Percentiles rank a stretch among this genome's conserved stretches.
phyloP scores from a whole-genome alignment of 345 rosid genomes.

The Dimocarpus longan region DNA sequence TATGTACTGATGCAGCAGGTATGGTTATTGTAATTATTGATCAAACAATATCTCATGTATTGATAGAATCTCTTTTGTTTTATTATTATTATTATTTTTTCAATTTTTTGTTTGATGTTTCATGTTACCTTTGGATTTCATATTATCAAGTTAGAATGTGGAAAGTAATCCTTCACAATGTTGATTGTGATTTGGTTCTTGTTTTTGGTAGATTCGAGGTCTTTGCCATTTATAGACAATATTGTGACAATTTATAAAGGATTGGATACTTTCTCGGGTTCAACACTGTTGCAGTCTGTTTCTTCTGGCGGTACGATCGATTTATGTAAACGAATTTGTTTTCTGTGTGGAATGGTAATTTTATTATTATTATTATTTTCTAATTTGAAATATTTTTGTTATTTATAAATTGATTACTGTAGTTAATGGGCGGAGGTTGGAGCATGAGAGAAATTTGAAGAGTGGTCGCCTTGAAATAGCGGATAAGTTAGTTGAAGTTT shows the following conservation, averaged over 20 bases:
- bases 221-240: conserved; percentile 55
- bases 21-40: background rate
- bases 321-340: background rate
- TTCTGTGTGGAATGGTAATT: background rate
- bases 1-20: conserved; percentile 45
- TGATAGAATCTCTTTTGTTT: background rate
- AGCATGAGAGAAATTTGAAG: conserved; percentile 23
- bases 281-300: conserved; percentile 33
- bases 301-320: conserved; percentile 39
- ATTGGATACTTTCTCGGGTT: conserved; percentile 52
- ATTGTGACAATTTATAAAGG: conserved; percentile 64
- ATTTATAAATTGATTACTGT: background rate
- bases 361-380: no score
- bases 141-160: background rate
- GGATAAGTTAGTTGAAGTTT: conserved; percentile 8
- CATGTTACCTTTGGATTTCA: background rate
- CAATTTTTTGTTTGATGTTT: background rate
- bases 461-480: background rate
- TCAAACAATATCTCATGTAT: background rate
- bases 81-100: background rate
- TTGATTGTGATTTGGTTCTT: background rate
- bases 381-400: background rate
- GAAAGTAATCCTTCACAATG: no score
- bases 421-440: conserved; percentile 24
- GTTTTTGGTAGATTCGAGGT: conserved; percentile 53